A percentile compares a stretch with the other conserved stretches of the same genome.
These are phyloP conservation scores for Fusarium piperis DNA, from an alignment of 2,329 filamentous ascomycete genomes.

Conservation along the genomic window DNA sequence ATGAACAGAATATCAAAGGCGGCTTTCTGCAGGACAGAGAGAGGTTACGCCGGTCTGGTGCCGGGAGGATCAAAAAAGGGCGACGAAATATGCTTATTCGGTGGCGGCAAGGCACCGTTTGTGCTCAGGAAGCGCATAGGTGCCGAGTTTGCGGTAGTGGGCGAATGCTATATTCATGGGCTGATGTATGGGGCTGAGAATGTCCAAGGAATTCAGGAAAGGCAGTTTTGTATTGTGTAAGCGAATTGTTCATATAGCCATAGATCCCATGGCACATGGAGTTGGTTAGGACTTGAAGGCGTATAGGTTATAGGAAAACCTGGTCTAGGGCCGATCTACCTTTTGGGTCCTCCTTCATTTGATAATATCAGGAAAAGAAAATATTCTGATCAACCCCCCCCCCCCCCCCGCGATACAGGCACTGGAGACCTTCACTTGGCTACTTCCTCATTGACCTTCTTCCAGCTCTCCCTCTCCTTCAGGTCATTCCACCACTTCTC, in stretches of 20 bases:
- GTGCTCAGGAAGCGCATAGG: neutral
- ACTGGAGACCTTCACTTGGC: neutral
- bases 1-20: neutral
- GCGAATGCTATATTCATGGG: neutral
- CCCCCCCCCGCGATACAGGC: neutral
- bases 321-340: neutral
- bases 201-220: neutral
- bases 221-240: neutral
- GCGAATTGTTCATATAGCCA: neutral
- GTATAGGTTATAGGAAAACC: neutral
- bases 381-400: neutral
- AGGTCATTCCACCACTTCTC: neutral
- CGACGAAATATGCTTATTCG: neutral
- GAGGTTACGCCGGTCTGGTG: neutral
- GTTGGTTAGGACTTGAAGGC: neutral
- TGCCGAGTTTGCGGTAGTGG: neutral
- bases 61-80: neutral
- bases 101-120: neutral
- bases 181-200: neutral
- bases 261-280: neutral
- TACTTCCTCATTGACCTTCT: neutral
- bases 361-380: too few relatives aligned
- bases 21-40: neutral
- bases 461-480: slow-evolving; percentile 7
- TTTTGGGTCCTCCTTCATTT: neutral